Percentiles rank a stretch among this genome's conserved stretches.
Conservation (phyloP, 352 stramenopile species). For the Achlya hypogyna region DNA sequence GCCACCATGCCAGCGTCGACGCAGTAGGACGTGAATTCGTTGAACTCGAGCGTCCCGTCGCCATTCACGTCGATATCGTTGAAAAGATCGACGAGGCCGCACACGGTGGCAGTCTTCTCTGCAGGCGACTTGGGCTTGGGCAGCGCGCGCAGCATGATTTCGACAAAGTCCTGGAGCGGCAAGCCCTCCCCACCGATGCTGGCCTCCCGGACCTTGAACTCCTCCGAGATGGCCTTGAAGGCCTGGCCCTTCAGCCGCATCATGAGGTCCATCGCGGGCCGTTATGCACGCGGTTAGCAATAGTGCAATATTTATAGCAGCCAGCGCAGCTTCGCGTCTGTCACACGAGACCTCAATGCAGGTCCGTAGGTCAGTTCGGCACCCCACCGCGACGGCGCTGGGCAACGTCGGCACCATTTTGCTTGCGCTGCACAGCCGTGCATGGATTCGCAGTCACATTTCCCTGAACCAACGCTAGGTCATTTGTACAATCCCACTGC, state of each 20-base stretch:
- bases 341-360: too few species aligned
- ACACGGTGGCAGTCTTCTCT: constrained; percentile 45
- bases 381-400: too few species aligned
- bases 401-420: too few species aligned
- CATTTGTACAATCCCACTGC: too few species aligned
- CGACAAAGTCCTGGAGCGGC: constrained; percentile 64
- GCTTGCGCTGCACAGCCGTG: too few species aligned
- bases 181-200: constrained; percentile 40
- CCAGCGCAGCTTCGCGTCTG: too few species aligned
- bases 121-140: constrained; percentile 31
- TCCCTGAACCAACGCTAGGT: too few species aligned
- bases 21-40: constrained; percentile 83
- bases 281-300: too few species aligned
- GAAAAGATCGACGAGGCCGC: constrained; percentile 65
- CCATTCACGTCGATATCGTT: constrained; percentile 85
- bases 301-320: too few species aligned
- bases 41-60: constrained; percentile 75
- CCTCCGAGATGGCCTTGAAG: constrained; percentile 69
- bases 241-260: constrained; percentile 66
- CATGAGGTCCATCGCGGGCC: constrained; percentile 80
- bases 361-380: too few species aligned
- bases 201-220: constrained; percentile 59
- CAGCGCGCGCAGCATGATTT: constrained; percentile 60
- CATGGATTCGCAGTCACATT: too few species aligned
- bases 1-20: constrained; percentile 79